Base-by-base conservation (phyloP, 108 stramenopile genomes). In the Craspedostauros australis region DNA sequence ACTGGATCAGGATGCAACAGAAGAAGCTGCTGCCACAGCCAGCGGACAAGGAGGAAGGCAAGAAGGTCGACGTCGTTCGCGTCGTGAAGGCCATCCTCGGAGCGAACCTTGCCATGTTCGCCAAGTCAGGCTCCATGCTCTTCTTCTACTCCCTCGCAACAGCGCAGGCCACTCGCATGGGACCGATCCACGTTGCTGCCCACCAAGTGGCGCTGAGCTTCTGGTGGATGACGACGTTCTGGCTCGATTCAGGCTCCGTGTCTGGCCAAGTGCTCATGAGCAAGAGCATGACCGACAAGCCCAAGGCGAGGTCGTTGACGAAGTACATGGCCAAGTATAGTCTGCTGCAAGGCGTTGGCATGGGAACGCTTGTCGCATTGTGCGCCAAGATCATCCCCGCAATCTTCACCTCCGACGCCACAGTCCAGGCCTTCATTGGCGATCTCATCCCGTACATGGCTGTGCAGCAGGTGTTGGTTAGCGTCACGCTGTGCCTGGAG, bases 91-190 rank as follows among this genome's bases (percentile, higher is more conserved):
- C 32, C 4, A 66, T 76, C 8, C 29, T 70, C 37, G 34, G 40
- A 0, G 68, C 77, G 18, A 78, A 70, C 31, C 42, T 46, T 5
- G 38, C 71, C 19, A 72, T 78, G 71, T 45, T 78, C 1, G 29
- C 66, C 16, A 73, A 73, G 31, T 62, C 70, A 20, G 62, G 66
- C 8, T 68, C 70, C 5, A 55, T 84, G 19, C 62, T 84, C 23
- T 30, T 80, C 9, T 68, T 67, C 33, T 84, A 77, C 75, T 75
- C 83, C 12, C 56, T 54, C 39, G 79, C 83, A 6, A 84, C 83
- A 32, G 50, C 68, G 1, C 40, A 57, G 12, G 79, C 79, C 2
- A 66, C 78, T n/a, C 64, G 74, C 2, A 73, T 85, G 60, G 76
- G 74, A 3, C 33, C 71, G n/a, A 52, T 40, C 0, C 50, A 64